Base-by-base conservation (phyloP, 2,329 filamentous ascomycete species). In the Alternaria sp. region DNA sequence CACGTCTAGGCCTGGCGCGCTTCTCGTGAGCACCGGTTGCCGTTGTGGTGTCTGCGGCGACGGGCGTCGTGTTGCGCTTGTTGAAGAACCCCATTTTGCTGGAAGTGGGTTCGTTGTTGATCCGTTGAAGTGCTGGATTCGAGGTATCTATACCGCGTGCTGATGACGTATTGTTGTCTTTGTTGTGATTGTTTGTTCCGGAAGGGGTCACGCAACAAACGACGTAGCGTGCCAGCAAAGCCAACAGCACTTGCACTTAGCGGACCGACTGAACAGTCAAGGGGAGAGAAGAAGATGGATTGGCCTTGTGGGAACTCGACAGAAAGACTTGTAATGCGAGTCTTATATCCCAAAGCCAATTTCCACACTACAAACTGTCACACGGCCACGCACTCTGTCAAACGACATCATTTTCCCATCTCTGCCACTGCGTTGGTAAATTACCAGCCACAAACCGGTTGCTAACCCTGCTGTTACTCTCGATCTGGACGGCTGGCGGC, bases 51-150 rank as follows among this genome's bases (percentile, higher is more conserved):
- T 81, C 74, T n/a, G 73, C 71, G 50, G 78, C 73, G 10, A 74
- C 74, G 36, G 79, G 70, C 32, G 72, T 70, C 32, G 72, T 70
- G 6, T 71, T 59, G 59, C 76, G 78, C 56, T 76, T 76, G 64
- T 74, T 80, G 73, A 82, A 81, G 70, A 81, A 71, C 40, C 74
- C 73, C 80, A 81, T 81, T 36, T 58, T 58, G 47, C 28, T 19
- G 43, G 13, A 45, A 45, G 13, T 52, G 30, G n/a, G 36, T 28
- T 45, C 17, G 53, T 45, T 66, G 51, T n/a, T 57, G 57, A 26
- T 45, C 21, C 44, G 54, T n/a, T 23, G 30, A 25, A 43, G 13
- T 46, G 17, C 17, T 56, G 23, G 13, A 44, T 23, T 17, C 15
- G 32, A 54, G 60, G 23, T 51, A 54, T 25, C 23, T 59, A 32